phyloP scores from a whole-genome alignment of 1,284 basidiomycete species.

The Cutaneotrichosporon mucoides region DNA sequence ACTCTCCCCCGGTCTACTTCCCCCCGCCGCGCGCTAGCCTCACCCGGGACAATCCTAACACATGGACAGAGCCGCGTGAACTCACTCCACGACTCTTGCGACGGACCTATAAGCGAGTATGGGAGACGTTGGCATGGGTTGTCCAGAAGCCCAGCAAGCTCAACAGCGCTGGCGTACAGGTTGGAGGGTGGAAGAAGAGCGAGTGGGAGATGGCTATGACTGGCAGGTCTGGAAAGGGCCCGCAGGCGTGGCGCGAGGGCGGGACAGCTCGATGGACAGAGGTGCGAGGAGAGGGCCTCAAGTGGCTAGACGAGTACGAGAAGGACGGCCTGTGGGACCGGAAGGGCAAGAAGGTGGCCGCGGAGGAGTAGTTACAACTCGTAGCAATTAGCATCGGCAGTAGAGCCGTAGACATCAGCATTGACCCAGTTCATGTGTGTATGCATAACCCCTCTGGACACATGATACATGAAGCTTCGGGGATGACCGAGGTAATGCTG shows the following conservation, averaged over 20 bases:
- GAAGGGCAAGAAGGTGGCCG: no score
- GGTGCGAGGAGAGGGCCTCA: background rate
- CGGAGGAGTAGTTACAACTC: no score
- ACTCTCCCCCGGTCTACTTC: conserved; percentile 7
- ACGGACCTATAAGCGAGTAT: conserved; percentile 29
- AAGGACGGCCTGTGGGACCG: no score
- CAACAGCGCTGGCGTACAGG: background rate
- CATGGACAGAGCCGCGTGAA: conserved; percentile 25
- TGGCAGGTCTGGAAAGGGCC: background rate
- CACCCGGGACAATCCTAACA: conserved; percentile 28
- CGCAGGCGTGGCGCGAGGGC: background rate
- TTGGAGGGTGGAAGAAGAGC: background rate
- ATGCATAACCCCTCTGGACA: no score
- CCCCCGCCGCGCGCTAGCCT: conserved; percentile 23
- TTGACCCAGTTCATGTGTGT: no score
- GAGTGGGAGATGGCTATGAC: background rate
- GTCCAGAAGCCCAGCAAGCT: background rate
- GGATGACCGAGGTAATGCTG: no score
- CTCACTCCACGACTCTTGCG: conserved; percentile 23
- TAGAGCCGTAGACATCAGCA: no score
- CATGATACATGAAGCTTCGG: no score
- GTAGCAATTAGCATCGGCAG: no score
- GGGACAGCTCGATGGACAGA: background rate
- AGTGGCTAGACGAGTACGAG: background rate
- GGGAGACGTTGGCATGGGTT: conserved; percentile 30